Conservation (phyloP, 2,329 filamentous ascomycete genomes). For the Scedosporium apiospermum region DNA sequence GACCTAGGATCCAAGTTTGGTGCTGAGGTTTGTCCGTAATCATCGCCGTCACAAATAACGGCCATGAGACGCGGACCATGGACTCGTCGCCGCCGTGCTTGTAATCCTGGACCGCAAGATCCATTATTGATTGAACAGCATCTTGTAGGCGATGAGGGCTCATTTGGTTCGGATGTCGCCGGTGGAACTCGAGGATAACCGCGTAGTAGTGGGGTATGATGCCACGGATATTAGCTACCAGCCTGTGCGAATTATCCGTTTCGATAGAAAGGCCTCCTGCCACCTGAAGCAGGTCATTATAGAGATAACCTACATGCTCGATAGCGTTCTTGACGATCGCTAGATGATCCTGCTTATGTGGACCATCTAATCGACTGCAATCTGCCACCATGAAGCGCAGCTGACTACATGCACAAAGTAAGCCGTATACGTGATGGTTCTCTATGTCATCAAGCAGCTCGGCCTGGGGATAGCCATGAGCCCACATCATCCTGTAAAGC, state of each 20-base stretch:
- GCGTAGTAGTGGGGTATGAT: conserved; percentile 25
- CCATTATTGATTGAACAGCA: too few relatives aligned
- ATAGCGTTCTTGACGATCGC: too few relatives aligned
- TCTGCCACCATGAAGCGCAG: too few relatives aligned
- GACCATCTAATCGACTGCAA: too few relatives aligned
- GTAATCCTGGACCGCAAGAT: too few relatives aligned
- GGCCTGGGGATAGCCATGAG: too few relatives aligned
- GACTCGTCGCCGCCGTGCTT: too few relatives aligned
- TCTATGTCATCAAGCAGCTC: too few relatives aligned
- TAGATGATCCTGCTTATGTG: too few relatives aligned
- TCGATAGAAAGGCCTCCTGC: conserved; percentile 15
- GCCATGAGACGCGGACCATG: too few relatives aligned
- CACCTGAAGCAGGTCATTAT: conserved; percentile 17
- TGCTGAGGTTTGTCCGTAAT: conserved; percentile 23
- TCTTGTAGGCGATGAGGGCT: conserved; percentile 5
- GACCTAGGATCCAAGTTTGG: conserved; percentile 22
- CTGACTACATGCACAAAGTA: too few relatives aligned
- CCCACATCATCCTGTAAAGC: conserved; percentile 12
- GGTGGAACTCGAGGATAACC: conserved; percentile 18
- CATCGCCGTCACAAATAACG: conserved; percentile 9
- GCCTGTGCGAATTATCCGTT: conserved; percentile 17
- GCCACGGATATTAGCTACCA: conserved; percentile 23
- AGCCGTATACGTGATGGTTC: too few relatives aligned
- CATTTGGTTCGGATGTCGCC: conserved; percentile 7
- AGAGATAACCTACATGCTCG: conserved; percentile 10